Conservation (phyloP, 2,329 filamentous ascomycete genomes). For the Sarocladium oryzae region DNA sequence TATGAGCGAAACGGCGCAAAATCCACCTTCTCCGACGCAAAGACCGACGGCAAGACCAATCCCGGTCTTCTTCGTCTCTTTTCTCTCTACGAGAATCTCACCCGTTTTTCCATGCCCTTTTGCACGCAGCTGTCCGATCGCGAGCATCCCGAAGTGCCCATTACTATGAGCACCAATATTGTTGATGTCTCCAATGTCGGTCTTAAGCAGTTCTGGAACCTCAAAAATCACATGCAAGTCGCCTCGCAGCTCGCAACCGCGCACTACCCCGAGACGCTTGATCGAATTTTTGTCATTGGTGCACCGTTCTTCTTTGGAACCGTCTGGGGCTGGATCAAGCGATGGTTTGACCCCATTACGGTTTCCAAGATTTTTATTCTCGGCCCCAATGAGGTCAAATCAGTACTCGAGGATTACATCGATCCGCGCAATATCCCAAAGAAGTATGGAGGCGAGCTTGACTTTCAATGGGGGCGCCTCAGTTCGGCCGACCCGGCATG, state of each 20-base stretch:
- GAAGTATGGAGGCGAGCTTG: conserved; percentile 79
- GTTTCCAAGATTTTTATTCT: conserved; percentile 96
- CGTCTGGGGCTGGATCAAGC: conserved; percentile 91
- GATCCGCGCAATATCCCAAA: conserved; percentile 78
- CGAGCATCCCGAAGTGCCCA: conserved; percentile 70
- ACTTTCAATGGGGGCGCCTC: conserved; percentile 73
- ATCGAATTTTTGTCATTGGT: conserved; percentile 64
- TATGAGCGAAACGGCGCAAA: conserved; percentile 65
- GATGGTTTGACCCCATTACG: conserved; percentile 91
- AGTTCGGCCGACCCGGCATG: conserved; percentile 63
- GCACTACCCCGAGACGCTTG: conserved; percentile 90
- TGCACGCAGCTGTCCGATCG: conserved; percentile 70
- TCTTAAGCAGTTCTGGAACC: conserved; percentile 91
- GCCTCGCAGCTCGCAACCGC: conserved; percentile 83
- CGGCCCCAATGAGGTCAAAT: conserved; percentile 61
- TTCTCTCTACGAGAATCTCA: conserved; percentile 88
- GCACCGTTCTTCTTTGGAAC: conserved; percentile 88
- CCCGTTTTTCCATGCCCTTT: conserved; percentile 77
- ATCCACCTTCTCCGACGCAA: conserved; percentile 52
- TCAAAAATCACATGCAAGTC: conserved; percentile 90
- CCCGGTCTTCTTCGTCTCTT: conserved; percentile 79
- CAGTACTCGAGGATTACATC: conserved; percentile 75
- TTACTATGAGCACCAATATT: conserved; percentile 90
- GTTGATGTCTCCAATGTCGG: conserved; percentile 87
- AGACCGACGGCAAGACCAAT: conserved; percentile 59